Base-by-base conservation (phyloP, 192 early-diverging fungal genomes). In the Geranomyces variabilis region DNA sequence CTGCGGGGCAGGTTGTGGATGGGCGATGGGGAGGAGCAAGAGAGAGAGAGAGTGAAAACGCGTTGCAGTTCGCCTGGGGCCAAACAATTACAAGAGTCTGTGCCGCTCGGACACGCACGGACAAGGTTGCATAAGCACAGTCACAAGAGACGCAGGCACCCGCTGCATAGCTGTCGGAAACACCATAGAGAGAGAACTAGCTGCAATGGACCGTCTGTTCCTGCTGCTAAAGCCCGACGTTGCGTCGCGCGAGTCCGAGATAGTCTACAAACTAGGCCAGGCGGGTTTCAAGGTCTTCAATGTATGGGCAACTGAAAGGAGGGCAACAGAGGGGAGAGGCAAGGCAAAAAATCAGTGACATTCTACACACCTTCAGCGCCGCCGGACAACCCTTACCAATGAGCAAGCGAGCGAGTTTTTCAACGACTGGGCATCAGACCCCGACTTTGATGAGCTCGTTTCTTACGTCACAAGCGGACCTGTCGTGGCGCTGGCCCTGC, bases 361-460 rank as follows among this genome's bases (percentile, higher is more conserved):
- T 45, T 33, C 31, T 29, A 19, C 30, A 14, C 36, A 3, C 10
- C 36, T 10, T 26, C 69, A 85, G 80, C 24, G 77, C 15, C 75
- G 67, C 41, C 68, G 75, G 30, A 63, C 75, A 1, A 34, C 24
- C 8, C 53, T 86, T 9, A 77, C 79, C 14, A 14, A 28, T 22
- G 81, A 83, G 26, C 84, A 86, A 71, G 81, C 81, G 14, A 43
- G 51, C 6, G 79, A 79, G 22, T 80, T 78, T 29, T 86, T 58
- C 55, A 45, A 44, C 22, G 70, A 75, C 28, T 73, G 68, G n/a
- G 31, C 57, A 14, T 63, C 44, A 10, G 76, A 73, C 28, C 70
- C 46, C 1, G 71, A 74, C 21, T 69, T 74, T 55, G 72, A 70
- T 9, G 75, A 70, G n/a, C 31, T 78, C 8, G 34, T 83, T 10